Evolutionary conservation across 371 early-diverging fungal species (phyloP), one percentile per base, ranked within the genome.

Genomic region (Syncephalis fuscata): DNA sequence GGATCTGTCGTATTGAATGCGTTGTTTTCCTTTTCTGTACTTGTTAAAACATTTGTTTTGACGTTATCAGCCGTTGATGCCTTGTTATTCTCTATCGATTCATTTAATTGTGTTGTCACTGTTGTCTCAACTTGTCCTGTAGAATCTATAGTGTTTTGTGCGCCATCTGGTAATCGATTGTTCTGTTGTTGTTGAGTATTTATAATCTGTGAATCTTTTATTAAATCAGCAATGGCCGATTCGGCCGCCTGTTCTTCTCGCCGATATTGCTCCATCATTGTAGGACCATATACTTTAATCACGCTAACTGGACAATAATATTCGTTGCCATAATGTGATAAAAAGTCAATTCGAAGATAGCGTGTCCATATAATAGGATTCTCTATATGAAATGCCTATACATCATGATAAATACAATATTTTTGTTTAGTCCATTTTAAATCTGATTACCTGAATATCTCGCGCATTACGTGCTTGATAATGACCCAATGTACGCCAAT

Each of bases 291-390:
- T 0, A 92, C 94, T 19, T 78, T 70, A 32, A 98, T 59, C 23
- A 87, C 60, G 39, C 82, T 88, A 2, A 98, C 51, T 4, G 96
- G 96, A 60, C 98, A 98, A 58, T 89, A 94, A 52, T 76, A 88
- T 59, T 98, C 92, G 39, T 67, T 61, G 17, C 96, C 92, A 59
- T 92, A 91, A 53, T 92, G 88, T 4, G 76, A 74, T 24, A 83
- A 32, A 55, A 98, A 88, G 49, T 92, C 92, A 46, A 95, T 73
- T 32, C 80, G 74, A 44, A 95, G 61, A 51, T 85, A 93, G n/a
- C 82, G 76, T 1, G 85, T 77, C 74, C 81, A 93, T 24, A 77
- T 69, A 21, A 70, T 62, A 0, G 84, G 82, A 19, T 79, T 66
- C 3, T 63, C 57, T 0, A 93, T 78, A 49, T 70, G 70, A 59